Percentiles rank a stretch among this genome's conserved stretches.
These are phyloP conservation scores for Nephromyces sp. DNA, from an alignment of 169 alveolate genomes.

Conservation along the genomic window DNA sequence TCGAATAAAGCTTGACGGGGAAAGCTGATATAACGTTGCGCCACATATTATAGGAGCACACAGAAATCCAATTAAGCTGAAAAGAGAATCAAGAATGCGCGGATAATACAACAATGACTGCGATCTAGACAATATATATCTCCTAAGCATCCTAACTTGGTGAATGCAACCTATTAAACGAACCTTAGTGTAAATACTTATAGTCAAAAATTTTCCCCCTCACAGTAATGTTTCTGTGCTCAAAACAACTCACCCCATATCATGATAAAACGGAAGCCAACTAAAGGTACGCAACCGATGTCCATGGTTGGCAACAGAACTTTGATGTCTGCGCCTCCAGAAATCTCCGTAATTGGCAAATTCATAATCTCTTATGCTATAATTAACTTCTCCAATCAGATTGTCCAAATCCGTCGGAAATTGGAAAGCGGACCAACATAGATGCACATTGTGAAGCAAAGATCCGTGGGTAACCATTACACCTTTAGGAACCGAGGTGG, in stretches of 20 bases:
- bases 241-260: slow-evolving; percentile 43
- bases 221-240: not conserved
- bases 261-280: slow-evolving; percentile 58
- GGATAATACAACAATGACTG: not conserved
- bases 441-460: slow-evolving; percentile 40
- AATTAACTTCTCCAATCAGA: slow-evolving; percentile 8
- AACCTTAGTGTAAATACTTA: not conserved
- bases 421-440: slow-evolving; percentile 42
- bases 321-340: slow-evolving; percentile 20
- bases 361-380: slow-evolving; percentile 11
- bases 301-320: slow-evolving; percentile 21
- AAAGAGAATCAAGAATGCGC: not conserved
- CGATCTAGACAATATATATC: not conserved
- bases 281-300: slow-evolving; percentile 39
- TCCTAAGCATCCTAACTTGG: not conserved
- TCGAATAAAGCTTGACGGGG: slow-evolving; percentile 55
- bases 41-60: slow-evolving; percentile 50
- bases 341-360: slow-evolving; percentile 11
- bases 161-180: not conserved
- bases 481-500: slow-evolving; percentile 53
- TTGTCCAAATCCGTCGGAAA: slow-evolving; percentile 33
- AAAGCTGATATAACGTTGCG: slow-evolving; percentile 45
- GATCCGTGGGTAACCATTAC: slow-evolving; percentile 53
- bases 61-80: slow-evolving; percentile 50
- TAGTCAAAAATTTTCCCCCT: not conserved